These are phyloP conservation scores for Colletotrichum camelliae DNA, from an alignment of 2,329 filamentous ascomycete genomes.

Conservation along the genomic window DNA sequence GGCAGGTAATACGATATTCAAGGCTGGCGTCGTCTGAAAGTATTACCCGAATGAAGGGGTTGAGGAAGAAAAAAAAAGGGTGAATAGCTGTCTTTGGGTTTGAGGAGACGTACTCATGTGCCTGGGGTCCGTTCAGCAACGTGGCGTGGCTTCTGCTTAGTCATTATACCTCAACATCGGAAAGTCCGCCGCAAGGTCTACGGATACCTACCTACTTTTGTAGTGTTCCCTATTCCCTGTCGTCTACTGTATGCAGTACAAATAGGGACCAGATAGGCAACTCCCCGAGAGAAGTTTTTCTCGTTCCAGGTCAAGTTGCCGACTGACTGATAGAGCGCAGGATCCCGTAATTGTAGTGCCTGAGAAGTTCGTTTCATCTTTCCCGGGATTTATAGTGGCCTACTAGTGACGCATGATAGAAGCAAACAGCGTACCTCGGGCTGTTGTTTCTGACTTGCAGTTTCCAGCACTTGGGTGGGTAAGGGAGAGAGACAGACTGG, in stretches of 20 bases:
- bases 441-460: neutral
- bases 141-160: constrained; percentile 18
- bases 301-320: neutral
- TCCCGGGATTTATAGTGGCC: neutral
- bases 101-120: constrained; percentile 12
- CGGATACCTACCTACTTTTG: neutral
- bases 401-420: neutral
- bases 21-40: constrained; percentile 20
- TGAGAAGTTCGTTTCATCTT: neutral
- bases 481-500: neutral
- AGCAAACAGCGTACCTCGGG: neutral
- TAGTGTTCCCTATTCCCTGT: neutral
- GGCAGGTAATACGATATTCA: constrained; percentile 23
- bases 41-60: constrained; percentile 13
- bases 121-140: constrained; percentile 8
- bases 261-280: neutral
- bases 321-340: neutral
- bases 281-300: neutral
- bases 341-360: neutral
- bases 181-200: neutral
- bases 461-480: neutral
- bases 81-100: neutral
- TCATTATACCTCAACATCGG: neutral
- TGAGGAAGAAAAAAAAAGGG: neutral
- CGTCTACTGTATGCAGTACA: neutral